Percentiles rank a stretch among this genome's conserved stretches.
phyloP scores from a whole-genome alignment of 331 rosid genomes.

The Malus hybrid region DNA sequence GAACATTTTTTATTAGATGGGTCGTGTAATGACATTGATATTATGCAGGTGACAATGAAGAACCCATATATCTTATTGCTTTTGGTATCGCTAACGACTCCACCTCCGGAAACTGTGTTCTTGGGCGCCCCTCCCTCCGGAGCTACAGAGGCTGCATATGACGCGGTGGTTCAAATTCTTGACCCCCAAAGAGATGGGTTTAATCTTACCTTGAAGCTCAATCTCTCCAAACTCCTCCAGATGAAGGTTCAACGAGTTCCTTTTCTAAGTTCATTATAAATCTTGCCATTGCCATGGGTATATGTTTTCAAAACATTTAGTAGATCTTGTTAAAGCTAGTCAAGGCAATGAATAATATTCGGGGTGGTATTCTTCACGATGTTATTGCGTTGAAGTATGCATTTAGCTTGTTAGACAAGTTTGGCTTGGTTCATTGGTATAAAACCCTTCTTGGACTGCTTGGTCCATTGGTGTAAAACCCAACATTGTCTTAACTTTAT shows the following conservation, averaged over 20 bases:
- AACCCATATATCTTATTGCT: conserved; percentile 59
- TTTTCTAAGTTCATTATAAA: conserved; percentile 30
- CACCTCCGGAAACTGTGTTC: conserved; percentile 83
- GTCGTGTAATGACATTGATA: neutral
- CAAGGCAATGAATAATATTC: neutral
- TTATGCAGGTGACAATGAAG: conserved; percentile 67
- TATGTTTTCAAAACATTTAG: conserved; percentile 7
- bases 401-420: neutral
- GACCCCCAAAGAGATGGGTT: conserved; percentile 98
- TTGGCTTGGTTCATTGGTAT: neutral
- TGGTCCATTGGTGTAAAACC: neutral
- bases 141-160: conserved; percentile 82
- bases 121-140: conserved; percentile 74
- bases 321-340: neutral
- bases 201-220: conserved; percentile 82
- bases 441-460: neutral
- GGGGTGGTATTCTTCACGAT: too few relatives aligned
- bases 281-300: conserved; percentile 25
- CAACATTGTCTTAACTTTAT: neutral
- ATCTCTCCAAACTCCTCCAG: conserved; percentile 70
- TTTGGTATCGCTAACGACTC: conserved; percentile 73
- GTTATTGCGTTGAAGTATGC: too few relatives aligned
- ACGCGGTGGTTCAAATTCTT: conserved; percentile 65
- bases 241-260: conserved; percentile 70
- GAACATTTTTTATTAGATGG: neutral